These are phyloP conservation scores for Didymella pinodella DNA, from an alignment of 2,329 filamentous ascomycete genomes.

Conservation along the genomic window DNA sequence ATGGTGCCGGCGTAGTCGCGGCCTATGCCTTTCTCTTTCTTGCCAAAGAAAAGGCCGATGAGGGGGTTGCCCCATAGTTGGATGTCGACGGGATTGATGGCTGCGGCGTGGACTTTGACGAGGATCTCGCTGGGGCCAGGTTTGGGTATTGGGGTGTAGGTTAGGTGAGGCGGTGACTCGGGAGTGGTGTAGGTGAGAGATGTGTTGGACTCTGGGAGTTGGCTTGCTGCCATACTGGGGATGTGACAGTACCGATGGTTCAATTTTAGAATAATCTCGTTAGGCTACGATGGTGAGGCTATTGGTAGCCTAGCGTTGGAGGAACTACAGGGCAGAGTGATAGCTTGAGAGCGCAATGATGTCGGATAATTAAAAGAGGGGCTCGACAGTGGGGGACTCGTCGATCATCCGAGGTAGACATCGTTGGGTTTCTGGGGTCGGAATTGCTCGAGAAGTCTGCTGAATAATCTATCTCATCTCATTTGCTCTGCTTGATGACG, in stretches of 20 bases:
- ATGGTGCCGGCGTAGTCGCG: slow-evolving; percentile 57
- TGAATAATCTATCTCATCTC: not conserved
- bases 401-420: slow-evolving; percentile 14
- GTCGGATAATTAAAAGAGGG: not conserved
- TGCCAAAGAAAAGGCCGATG: slow-evolving; percentile 35
- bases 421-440: not conserved
- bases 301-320: too few species aligned
- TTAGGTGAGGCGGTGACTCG: slow-evolving; percentile 34
- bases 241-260: too few species aligned
- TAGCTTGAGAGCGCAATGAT: not conserved
- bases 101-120: slow-evolving; percentile 54
- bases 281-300: too few species aligned
- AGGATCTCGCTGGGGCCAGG: slow-evolving; percentile 41
- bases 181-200: slow-evolving; percentile 41
- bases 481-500: not conserved
- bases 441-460: not conserved
- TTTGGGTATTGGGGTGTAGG: slow-evolving; percentile 25
- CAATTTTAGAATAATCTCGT: too few species aligned
- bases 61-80: slow-evolving; percentile 49
- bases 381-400: slow-evolving; percentile 5
- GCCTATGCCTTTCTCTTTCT: slow-evolving; percentile 51
- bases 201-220: slow-evolving; percentile 31
- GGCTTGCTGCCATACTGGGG: not conserved
- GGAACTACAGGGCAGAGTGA: not conserved
- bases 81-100: slow-evolving; percentile 57